A percentile compares a stretch with the other conserved stretches of the same genome.
phyloP scores from a whole-genome alignment of 2,329 filamentous ascomycete genomes.

The Thielaviopsis musarum region DNA sequence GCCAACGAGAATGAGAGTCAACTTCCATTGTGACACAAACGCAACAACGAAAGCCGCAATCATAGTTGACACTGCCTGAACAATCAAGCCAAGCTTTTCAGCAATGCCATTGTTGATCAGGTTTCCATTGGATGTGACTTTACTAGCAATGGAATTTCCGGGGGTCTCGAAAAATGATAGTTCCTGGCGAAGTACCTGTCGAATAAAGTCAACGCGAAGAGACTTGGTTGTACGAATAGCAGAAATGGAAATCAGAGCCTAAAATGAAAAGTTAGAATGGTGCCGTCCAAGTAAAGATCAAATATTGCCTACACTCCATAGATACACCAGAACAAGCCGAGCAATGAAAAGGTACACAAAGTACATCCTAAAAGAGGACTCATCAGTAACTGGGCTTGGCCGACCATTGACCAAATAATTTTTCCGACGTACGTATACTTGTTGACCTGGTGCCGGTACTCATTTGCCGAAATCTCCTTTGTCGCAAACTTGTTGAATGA shows the following conservation, averaged over 20 bases:
- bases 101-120: conserved; percentile 28
- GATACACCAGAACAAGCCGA: conserved; percentile 35
- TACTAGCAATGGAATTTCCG: conserved; percentile 26
- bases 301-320: conserved; percentile 29
- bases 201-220: conserved; percentile 23
- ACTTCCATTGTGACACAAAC: conserved; percentile 25
- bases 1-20: conserved; percentile 27
- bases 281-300: background rate
- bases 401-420: background rate
- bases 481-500: conserved; percentile 39
- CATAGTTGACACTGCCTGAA: conserved; percentile 25
- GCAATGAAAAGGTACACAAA: conserved; percentile 42
- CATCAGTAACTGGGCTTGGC: background rate
- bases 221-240: conserved; percentile 23
- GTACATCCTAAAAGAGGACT: conserved; percentile 19
- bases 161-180: conserved; percentile 36
- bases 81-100: conserved; percentile 26
- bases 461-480: conserved; percentile 23
- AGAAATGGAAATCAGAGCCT: conserved; percentile 23
- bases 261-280: conserved; percentile 1
- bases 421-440: conserved; percentile 23
- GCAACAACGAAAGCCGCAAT: conserved; percentile 24
- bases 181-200: conserved; percentile 30
- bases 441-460: conserved; percentile 34
- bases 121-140: conserved; percentile 32